Percentiles rank a stretch among this genome's conserved stretches.
These are phyloP conservation scores for Teratosphaeriaceae sp. DNA, from an alignment of 2,329 filamentous ascomycete species.

Conservation along the genomic window DNA sequence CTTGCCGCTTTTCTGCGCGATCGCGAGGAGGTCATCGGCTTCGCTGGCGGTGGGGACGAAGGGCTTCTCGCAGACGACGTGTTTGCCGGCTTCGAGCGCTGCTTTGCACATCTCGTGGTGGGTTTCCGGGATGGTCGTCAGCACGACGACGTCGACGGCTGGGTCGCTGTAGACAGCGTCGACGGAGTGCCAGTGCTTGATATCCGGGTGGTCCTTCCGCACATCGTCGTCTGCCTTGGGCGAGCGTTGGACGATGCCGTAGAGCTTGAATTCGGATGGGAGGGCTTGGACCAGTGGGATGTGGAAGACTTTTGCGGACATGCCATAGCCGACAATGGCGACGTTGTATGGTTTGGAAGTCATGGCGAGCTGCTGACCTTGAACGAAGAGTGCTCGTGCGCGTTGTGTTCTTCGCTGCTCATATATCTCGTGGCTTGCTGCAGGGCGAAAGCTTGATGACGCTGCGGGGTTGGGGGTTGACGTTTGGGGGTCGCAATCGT, in stretches of 20 bases:
- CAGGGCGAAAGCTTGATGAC: constrained; percentile 1
- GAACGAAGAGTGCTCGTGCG: neutral
- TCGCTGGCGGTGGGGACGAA: constrained; percentile 67
- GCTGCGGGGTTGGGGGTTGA: neutral
- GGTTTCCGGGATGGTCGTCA: constrained; percentile 65
- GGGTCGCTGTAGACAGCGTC: constrained; percentile 60
- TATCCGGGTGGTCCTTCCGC: constrained; percentile 57
- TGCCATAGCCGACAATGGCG: constrained; percentile 54
- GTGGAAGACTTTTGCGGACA: constrained; percentile 73
- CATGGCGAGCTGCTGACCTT: neutral
- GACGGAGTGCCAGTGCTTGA: constrained; percentile 57
- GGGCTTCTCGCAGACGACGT: constrained; percentile 77
- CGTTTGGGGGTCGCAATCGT: too few relatives aligned
- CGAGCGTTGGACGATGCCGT: constrained; percentile 69
- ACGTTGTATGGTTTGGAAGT: constrained; percentile 41
- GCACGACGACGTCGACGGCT: constrained; percentile 60
- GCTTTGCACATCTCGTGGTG: constrained; percentile 61
- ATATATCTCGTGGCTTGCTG: neutral
- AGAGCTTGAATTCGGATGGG: constrained; percentile 55
- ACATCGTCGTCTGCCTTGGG: constrained; percentile 61
- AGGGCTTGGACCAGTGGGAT: constrained; percentile 68
- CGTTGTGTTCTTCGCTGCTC: too few relatives aligned
- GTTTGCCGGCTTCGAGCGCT: constrained; percentile 64
- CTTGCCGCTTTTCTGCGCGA: constrained; percentile 33
- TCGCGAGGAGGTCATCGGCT: constrained; percentile 53